Conservation (phyloP, 2,329 filamentous ascomycete species). For the Paracoccidioides lutzii region DNA sequence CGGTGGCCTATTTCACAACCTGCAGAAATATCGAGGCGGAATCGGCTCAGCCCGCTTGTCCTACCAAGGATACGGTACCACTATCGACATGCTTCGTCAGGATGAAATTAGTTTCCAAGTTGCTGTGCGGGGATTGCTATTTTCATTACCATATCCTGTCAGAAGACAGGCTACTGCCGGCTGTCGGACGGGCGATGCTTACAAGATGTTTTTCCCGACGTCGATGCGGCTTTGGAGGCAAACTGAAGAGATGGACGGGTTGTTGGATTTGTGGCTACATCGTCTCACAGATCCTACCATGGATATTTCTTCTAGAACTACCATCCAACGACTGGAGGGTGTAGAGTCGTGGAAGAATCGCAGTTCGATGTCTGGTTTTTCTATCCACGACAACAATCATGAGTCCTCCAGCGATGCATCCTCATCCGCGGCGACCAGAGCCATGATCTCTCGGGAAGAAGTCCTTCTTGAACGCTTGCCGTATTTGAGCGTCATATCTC, state of each 20-base stretch:
- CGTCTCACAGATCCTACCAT: constrained; percentile 23
- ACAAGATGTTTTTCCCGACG: constrained; percentile 86
- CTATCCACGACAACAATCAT: constrained; percentile 4
- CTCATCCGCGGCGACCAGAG: constrained; percentile 11
- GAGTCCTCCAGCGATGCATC: neutral
- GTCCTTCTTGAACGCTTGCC: constrained; percentile 68
- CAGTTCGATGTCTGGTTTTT: neutral
- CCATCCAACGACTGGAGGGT: constrained; percentile 12
- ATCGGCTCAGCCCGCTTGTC: constrained; percentile 38
- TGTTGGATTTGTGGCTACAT: constrained; percentile 39
- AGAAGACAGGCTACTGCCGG: constrained; percentile 42
- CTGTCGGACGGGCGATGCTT: constrained; percentile 44
- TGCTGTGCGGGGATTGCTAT: constrained; percentile 73
- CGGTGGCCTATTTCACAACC: constrained; percentile 37
- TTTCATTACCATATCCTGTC: constrained; percentile 74
- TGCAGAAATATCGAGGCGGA: constrained; percentile 33
- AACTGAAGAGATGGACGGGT: constrained; percentile 65
- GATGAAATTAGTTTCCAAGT: constrained; percentile 92
- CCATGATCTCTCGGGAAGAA: constrained; percentile 26
- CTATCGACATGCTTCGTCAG: constrained; percentile 67
- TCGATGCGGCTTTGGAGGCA: constrained; percentile 72
- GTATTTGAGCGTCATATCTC: constrained; percentile 59
- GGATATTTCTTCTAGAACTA: constrained; percentile 11
- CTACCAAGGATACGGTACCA: constrained; percentile 42
- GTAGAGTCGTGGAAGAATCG: constrained; percentile 25